Evolutionary conservation across 257 asterid species (phyloP), one percentile per base, ranked within the genome.

Genomic region (Solanum chaucha): DNA sequence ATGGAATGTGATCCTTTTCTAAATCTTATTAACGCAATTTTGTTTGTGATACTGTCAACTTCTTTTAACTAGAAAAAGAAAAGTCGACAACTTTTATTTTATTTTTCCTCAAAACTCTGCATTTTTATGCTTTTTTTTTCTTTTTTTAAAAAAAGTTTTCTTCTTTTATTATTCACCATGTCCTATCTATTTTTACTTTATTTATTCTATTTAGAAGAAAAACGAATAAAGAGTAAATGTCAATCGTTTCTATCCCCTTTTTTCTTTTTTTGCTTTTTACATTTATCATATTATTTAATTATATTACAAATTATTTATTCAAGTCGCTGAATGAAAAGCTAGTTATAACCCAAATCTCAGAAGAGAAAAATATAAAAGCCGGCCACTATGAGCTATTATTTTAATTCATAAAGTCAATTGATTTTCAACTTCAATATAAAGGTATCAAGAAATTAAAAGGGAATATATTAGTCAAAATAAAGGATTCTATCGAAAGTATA

Each of bases 1-100:
- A n/a, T 64, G 8, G 13, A 13, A 5, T 10, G 3, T 1, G 0
- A 0, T 11, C 6, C 15, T 24, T 64, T n/a, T 64, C 0, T 4
- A 5, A 64, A 64, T 4, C 7, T 4, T 64, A 64, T 10, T 64
- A 64, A 24, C 12, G 4, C 2, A 12, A 64, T 3, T 9, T 64
- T 10, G 0, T 38, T 38, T 51, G 24, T 77, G n/a, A 75, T 75
- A 40, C 8, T 77, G 24, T 77, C 36, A 41, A 14, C 38, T n/a
- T 41, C 61, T 77, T 77, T 77, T 35, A 35, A 73, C 81, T 36
- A 4, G 10, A 9, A 32, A 71, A 71, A 65, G 2, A 65, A 65
- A 65, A 26, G 35, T 24, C 9, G 35, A 24, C 5, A 26, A 65
- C 3, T 65, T 26, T 65, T 24, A 12, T 65, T 65, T 65, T 24